Percentiles rank a stretch among this genome's conserved stretches.
phyloP scores from a whole-genome alignment of 306 rosid species.

The Castanea sativa region DNA sequence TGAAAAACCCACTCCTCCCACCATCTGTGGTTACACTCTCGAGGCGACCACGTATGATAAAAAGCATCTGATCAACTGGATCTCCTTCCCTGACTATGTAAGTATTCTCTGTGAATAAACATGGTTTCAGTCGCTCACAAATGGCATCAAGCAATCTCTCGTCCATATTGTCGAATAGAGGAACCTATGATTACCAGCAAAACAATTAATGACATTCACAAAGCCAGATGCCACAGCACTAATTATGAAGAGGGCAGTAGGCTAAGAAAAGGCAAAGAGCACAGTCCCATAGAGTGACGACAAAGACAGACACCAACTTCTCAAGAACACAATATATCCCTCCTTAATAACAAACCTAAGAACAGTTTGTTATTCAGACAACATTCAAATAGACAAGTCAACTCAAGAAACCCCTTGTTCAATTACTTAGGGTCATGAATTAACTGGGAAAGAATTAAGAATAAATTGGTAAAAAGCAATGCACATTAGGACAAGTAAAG shows the following conservation, averaged over 20 bases:
- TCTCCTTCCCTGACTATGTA: constrained; percentile 95
- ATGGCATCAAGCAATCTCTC: constrained; percentile 98
- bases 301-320: neutral
- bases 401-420: neutral
- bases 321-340: neutral
- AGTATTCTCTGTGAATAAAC: constrained; percentile 78
- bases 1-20: constrained; percentile 94
- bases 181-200: constrained; percentile 65
- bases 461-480: no score
- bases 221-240: constrained; percentile 21
- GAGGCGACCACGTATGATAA: constrained; percentile 95
- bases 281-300: neutral
- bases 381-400: neutral
- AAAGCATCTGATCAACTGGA: constrained; percentile 98
- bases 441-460: neutral
- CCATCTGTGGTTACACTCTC: constrained; percentile 98
- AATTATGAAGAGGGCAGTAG: neutral
- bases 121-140: constrained; percentile 92
- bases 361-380: neutral
- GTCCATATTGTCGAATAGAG: constrained; percentile 90
- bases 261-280: neutral
- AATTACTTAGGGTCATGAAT: neutral
- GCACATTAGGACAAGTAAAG: neutral
- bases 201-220: constrained; percentile 23
- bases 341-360: neutral